Evolutionary conservation across 495 filamentous ascomycete genomes (phyloP), one percentile per base, ranked within the genome.

Genomic region (Achaetomiella virescens): DNA sequence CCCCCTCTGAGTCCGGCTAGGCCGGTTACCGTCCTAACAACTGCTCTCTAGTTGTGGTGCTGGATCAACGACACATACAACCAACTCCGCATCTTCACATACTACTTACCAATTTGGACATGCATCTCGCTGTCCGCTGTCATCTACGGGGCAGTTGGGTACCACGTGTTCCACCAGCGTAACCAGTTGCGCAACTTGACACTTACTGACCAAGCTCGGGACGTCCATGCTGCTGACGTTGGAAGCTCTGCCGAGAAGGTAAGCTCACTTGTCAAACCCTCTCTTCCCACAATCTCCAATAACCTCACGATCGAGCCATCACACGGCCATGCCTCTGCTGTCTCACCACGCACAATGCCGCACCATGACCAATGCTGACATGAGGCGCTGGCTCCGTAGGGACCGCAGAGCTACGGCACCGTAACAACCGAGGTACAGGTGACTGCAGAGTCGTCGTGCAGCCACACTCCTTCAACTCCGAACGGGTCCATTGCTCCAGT

Each of bases 101-200:
- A 92, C 70, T 96, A 96, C 66, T 79, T 82, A 3, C 89, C 89
- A 6, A 85, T 92, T n/a, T 95, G 90, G 90, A 64, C 86, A n/a
- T 80, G 87, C 52, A 85, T 92, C 56, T 59, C 79, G 21, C 57
- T 86, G 24, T 89, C 89, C 3, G 71, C 86, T 14, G 61, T 77
- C 35, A 90, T 95, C 48, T 96, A 95, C 64, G 61, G 83, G 7
- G 76, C 81, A 11, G 87, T 88, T 41, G 88, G 89, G 15, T 75
- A 78, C 27, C 78, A 84, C 25, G 87, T 91, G 48, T 89, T 81
- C 57, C 75, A 76, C 48, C 73, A 80, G 44, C 80, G 81, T 2
- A 76, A 77, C 45, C 78, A 79, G 48, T 67, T 84, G 25, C 74
- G 74, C 14, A 71, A 81, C 58, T 67, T 79, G 47, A 75, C 73